These are phyloP conservation scores for Pleurotus pulmonarius DNA, from an alignment of 768 basidiomycete species.

Conservation along the genomic window DNA sequence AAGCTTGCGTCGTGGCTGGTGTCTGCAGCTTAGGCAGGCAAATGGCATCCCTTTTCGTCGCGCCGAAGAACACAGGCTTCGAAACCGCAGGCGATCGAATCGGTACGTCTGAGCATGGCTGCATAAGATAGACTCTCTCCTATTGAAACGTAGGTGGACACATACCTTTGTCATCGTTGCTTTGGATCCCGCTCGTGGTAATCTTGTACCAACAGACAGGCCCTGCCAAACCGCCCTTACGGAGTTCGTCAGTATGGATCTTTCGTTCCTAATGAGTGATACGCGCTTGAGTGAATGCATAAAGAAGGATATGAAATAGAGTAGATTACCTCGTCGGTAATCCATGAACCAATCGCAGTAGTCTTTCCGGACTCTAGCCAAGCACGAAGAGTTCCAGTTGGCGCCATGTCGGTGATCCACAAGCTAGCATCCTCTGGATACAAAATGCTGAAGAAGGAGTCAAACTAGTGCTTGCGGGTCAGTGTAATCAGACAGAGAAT, in stretches of 20 bases:
- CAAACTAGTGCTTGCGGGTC: constrained; percentile 21
- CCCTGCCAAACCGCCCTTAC: constrained; percentile 23
- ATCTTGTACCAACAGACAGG: constrained; percentile 33
- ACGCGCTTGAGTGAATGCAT: background rate
- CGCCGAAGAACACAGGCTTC: constrained; percentile 32
- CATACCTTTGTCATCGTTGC: constrained; percentile 30
- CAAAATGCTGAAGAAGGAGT: constrained; percentile 32
- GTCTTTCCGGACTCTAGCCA: constrained; percentile 29
- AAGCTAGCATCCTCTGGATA: constrained; percentile 29
- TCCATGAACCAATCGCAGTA: constrained; percentile 16
- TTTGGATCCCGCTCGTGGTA: constrained; percentile 18
- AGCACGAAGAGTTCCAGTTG: constrained; percentile 29
- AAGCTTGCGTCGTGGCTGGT: constrained; percentile 8
- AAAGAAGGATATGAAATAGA: background rate
- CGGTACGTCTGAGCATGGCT: constrained; percentile 17
- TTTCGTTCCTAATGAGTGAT: constrained; percentile 19
- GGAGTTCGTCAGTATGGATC: constrained; percentile 14
- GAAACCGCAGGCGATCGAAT: constrained; percentile 22
- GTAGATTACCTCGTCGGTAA: background rate
- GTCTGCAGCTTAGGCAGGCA: constrained; percentile 15
- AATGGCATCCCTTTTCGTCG: constrained; percentile 26
- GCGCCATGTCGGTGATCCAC: constrained; percentile 31
- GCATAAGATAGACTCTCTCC: background rate
- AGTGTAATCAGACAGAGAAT: background rate
- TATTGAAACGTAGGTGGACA: background rate